These are phyloP conservation scores for Acanthamoeba lenticulata DNA, from an alignment of 208 protist genomes.

Conservation along the genomic window DNA sequence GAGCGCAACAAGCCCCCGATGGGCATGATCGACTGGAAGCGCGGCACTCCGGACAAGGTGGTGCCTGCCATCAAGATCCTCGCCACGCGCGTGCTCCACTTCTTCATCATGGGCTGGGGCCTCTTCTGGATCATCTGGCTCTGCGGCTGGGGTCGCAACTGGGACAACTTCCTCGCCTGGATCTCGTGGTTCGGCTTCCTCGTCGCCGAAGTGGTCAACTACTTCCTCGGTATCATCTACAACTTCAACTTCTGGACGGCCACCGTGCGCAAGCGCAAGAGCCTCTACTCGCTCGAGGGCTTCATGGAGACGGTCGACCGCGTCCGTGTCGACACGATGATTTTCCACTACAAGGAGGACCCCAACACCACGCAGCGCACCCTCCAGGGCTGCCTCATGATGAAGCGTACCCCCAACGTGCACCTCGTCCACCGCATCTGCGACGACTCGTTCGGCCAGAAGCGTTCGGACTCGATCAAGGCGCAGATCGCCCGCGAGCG, in stretches of 20 bases:
- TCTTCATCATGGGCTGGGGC: conserved; percentile 57
- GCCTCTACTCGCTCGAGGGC: not conserved
- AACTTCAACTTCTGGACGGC: conserved; percentile 56
- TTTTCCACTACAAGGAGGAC: conserved; percentile 54
- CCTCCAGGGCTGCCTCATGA: conserved; percentile 33
- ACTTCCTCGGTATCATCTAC: conserved; percentile 50
- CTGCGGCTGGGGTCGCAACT: conserved; percentile 16
- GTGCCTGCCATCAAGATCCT: conserved; percentile 37
- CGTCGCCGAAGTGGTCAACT: conserved; percentile 5
- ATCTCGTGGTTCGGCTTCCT: conserved; percentile 36
- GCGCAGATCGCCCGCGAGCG: not conserved
- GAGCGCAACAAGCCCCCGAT: not conserved
- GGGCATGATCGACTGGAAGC: conserved; percentile 26
- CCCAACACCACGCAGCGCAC: conserved; percentile 27
- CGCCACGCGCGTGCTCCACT: conserved; percentile 16
- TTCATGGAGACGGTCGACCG: conserved; percentile 29
- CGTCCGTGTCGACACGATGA: not conserved
- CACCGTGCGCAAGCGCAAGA: conserved; percentile 6
- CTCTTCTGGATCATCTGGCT: conserved; percentile 32
- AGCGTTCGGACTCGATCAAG: conserved; percentile 13
- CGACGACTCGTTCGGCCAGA: conserved; percentile 40
- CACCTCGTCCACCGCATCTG: not conserved
- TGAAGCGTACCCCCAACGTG: conserved; percentile 34
- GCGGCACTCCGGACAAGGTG: conserved; percentile 5
- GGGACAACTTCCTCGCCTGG: not conserved